Evolutionary conservation across 163 green algal species (phyloP), one percentile per base, ranked within the genome.

Genomic region (Dunaliella salina): DNA sequence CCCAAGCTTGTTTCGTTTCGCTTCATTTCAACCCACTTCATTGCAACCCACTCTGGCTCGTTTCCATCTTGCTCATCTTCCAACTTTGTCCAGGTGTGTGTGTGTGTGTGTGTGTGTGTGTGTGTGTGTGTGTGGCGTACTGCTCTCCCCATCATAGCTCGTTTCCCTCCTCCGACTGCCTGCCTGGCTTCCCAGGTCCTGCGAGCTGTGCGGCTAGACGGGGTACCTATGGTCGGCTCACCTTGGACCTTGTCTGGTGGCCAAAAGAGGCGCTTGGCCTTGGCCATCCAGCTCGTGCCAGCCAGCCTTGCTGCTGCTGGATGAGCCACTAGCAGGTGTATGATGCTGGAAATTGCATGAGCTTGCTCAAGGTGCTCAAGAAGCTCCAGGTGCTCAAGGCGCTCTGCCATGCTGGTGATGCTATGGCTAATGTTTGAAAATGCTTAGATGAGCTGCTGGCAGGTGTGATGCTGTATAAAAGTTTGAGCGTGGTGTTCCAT

Each of bases 371-470:
- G 96, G 32, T 84, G 67, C 80, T 85, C 90, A 24, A 91, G 98
- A 25, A 95, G 89, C 33, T 96, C 95, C 29, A 97, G 96, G 8
- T 97, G 98, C 91, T 96, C 99, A 91, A 92, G 96, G 25, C 92
- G 96, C 0, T 91, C 98, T 33, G 96, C 96, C 1, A 91, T 99
- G 57, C 95, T 94, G 0, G 85, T 85, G 20, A 81, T 98, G 46
- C 91, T 99, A 88, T 99, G 86, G n/a, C n/a, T n/a, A n/a, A n/a
- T n/a, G n/a, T n/a, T n/a, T n/a, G n/a, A n/a, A n/a, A n/a, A n/a
- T n/a, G n/a, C n/a, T 91, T 99, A 86, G 97, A 99, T 88, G 96
- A 99, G 85, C 96, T 97, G 18, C 90, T 99, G 57, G 96, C 97
- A 33, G 89, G 89, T 87, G 80, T 1, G 82, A 33, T 35, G 24